phyloP scores from a whole-genome alignment of 495 filamentous ascomycete species.

The Daldinia caldariorum region DNA sequence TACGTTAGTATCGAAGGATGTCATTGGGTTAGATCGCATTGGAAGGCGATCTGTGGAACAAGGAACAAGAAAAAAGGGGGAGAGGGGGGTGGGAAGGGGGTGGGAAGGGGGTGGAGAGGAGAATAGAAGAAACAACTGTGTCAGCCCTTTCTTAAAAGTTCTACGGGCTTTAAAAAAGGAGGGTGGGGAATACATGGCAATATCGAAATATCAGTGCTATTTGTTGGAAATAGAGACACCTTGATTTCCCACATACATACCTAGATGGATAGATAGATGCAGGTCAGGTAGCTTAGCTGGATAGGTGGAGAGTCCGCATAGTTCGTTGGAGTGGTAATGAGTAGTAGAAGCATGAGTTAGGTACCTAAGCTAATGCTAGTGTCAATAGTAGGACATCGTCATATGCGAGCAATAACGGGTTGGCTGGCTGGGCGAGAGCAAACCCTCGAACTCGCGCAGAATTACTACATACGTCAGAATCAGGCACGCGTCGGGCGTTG shows the following conservation, averaged over 20 bases:
- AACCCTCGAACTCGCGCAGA: slow-evolving; percentile 10
- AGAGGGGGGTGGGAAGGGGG: too few species aligned
- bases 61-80: neutral
- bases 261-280: neutral
- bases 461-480: slow-evolving; percentile 32
- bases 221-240: neutral
- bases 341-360: neutral
- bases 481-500: slow-evolving; percentile 37
- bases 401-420: slow-evolving; percentile 11
- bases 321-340: slow-evolving; percentile 9
- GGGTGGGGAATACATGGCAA: neutral
- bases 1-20: slow-evolving; percentile 18
- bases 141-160: neutral
- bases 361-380: neutral
- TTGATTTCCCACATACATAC: neutral
- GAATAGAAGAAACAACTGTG: neutral
- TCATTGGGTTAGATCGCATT: slow-evolving; percentile 24
- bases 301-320: neutral
- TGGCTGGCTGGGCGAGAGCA: neutral
- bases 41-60: slow-evolving; percentile 12
- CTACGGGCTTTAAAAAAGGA: neutral
- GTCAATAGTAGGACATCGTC: slow-evolving; percentile 16
- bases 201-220: slow-evolving; percentile 1
- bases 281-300: too few species aligned
- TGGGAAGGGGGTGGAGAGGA: too few species aligned